Base-by-base conservation (phyloP, 208 protist genomes). In the Angomonas deanei region DNA sequence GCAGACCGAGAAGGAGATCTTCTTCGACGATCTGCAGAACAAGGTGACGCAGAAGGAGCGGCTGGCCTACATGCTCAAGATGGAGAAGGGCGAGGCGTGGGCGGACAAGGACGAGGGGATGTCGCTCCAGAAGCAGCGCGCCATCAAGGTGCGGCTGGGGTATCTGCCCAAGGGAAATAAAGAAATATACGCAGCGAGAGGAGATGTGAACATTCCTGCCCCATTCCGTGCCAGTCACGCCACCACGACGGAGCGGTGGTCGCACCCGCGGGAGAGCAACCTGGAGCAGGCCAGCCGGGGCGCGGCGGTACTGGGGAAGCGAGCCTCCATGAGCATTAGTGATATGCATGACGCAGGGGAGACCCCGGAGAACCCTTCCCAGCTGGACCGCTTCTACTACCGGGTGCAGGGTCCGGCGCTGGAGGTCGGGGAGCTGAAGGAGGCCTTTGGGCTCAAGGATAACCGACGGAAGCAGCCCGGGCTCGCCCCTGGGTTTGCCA, bases 301-400 rank as follows among this genome's bases (percentile, higher is more conserved):
- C 38, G 82, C 88, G 27, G 84, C 83, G 4, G 74, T 74, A n/a
- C 64, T 94, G 26, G 88, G 84, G 39, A 90, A 92, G 72, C 82
- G 88, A 13, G 81, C 80, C n/a, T 33, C 68, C 48, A 92, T 94
- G 84, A 64, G 70, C 42, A 83, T 94, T 63, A 94, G 84, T 49
- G 85, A 91, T 26, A 94, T 94, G 88, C 88, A 94, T 67, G 88
- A 91, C 66, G 48, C 56, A n/a, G 80, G 80, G 56, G 88, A 94
- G 58, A 91, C 84, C 13, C 64, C 80, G 1, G 88, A 92, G 57
- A 88, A 88, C 61, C 79, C 84, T n/a, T 83, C 78, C 17, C 76
- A 78, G 59, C 74, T 94, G 19, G 83, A 92, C 47, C 84, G 81
- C 36, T 92, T 91, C 71, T 94, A 92, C 70, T 94, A 94, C 71